Base-by-base conservation (phyloP, 768 basidiomycete genomes). In the Daedaleopsis nitida region DNA sequence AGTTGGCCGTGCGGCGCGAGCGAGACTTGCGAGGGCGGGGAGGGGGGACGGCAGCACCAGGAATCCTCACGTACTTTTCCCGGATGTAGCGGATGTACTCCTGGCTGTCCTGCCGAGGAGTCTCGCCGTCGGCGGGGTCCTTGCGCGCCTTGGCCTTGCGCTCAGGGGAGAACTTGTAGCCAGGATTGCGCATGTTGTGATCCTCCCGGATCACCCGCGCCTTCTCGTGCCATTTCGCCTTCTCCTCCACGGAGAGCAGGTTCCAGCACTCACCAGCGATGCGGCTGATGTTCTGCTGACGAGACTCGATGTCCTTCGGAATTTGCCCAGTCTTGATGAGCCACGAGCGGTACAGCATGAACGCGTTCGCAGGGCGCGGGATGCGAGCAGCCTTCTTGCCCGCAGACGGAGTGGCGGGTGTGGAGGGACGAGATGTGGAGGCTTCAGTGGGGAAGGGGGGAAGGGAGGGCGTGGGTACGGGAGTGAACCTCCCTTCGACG, bases 201-300 rank as follows among this genome's bases (percentile, higher is more conserved):
- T 68, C 70, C 16, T 62, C 66, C 38, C 69, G 67, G 21, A 67
- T 63, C 17, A 56, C 57, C 19, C 68, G 68, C 3, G 78, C 75
- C 64, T 71, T 68, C 32, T 44, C 57, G 60, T 70, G 63, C 79
- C 80, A 81, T n/a, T 69, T 52, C 39, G 63, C 65, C 66, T 73
- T 76, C 42, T 77, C 76, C 37, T 66, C 69, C 0, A 67, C 59
- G 7, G 69, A 63, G 44, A 85, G 73, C 66, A 74, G 73, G 32
- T 77, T 77, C 85, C 85, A 87, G 68, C 81, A 77, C 69, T 78
- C 75, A 7, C 80, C 85, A 10, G 80, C 83, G 63, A 84, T 76
- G 58, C 80, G 75, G 60, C 79, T 80, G 61, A 85, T 77, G 59
- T 83, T 81, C 70, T 83, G 81, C 69, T 86, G 85, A 49, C 81